A percentile compares a stretch with the other conserved stretches of the same genome.
Evolutionary conservation across 169 alveolate species (phyloP).

Genomic region (Neospora caninum): DNA sequence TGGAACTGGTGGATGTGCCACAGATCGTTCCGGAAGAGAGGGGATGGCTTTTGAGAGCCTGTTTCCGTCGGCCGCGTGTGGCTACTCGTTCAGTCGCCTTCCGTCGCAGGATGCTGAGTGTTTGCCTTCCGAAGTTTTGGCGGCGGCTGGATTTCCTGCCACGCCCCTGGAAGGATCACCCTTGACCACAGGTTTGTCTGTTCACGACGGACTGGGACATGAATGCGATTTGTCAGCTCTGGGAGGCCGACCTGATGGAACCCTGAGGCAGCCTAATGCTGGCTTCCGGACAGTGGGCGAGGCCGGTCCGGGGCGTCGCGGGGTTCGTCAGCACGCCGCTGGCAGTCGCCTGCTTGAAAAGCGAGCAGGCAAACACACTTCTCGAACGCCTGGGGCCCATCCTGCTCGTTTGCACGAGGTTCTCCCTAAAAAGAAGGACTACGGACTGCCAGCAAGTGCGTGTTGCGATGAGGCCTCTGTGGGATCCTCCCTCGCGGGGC

Average conservation of each 20-base stretch:
- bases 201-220: neutral
- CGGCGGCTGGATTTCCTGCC: neutral
- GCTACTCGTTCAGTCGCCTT: constrained; percentile 1
- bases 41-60: neutral
- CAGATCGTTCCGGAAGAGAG: neutral
- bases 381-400: neutral
- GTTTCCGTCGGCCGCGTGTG: neutral
- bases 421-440: neutral
- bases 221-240: neutral
- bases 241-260: neutral
- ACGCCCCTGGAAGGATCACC: neutral
- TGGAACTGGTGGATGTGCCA: neutral
- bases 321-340: neutral
- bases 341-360: neutral
- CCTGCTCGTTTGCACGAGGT: neutral
- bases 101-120: neutral
- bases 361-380: neutral
- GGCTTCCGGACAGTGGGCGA: neutral
- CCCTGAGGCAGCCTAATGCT: neutral
- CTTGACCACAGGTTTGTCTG: neutral
- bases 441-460: neutral
- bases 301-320: neutral
- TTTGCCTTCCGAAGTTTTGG: neutral
- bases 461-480: neutral
- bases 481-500: no score